Conservation (phyloP, 108 stramenopile species). For the Cylindrotheca closterium region DNA sequence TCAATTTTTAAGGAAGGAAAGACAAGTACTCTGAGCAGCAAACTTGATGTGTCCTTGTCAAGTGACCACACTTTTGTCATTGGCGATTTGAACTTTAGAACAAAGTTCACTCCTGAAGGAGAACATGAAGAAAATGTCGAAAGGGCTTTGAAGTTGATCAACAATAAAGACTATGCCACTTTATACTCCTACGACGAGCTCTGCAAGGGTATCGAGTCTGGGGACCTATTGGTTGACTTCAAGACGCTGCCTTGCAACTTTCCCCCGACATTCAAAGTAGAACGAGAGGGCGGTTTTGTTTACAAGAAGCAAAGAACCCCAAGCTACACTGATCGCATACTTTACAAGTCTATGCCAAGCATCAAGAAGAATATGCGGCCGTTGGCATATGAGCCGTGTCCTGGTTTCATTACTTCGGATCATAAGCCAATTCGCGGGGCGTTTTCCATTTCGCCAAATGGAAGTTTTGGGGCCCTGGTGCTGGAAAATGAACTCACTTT, state of each 20-base stretch:
- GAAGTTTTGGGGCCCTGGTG: conserved; percentile 4
- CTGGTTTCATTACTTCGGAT: conserved; percentile 70
- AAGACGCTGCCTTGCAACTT: conserved; percentile 52
- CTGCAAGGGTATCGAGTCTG: conserved; percentile 24
- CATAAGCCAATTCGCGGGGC: conserved; percentile 86
- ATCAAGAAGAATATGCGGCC: conserved; percentile 45
- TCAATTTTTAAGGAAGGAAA: conserved; percentile 32
- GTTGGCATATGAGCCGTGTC: conserved; percentile 55
- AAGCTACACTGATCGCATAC: conserved; percentile 70
- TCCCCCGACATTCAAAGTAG: conserved; percentile 72
- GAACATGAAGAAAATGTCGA: conserved; percentile 36
- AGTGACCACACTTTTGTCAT: conserved; percentile 53
- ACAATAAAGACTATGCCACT: conserved; percentile 14
- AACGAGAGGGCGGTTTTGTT: conserved; percentile 35
- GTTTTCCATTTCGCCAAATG: conserved; percentile 51
- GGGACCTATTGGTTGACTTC: conserved; percentile 38
- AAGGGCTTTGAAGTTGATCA: conserved; percentile 19
- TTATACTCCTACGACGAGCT: conserved; percentile 46
- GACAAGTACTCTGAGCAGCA: conserved; percentile 1
- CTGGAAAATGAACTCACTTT: conserved; percentile 21
- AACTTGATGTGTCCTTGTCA: conserved; percentile 41
- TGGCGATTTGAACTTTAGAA: conserved; percentile 59
- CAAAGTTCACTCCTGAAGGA: conserved; percentile 12
- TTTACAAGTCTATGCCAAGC: conserved; percentile 50
- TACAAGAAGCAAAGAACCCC: conserved; percentile 66